phyloP scores from a whole-genome alignment of 106 monocot genomes.

The Acanthochlamys bracteata region DNA sequence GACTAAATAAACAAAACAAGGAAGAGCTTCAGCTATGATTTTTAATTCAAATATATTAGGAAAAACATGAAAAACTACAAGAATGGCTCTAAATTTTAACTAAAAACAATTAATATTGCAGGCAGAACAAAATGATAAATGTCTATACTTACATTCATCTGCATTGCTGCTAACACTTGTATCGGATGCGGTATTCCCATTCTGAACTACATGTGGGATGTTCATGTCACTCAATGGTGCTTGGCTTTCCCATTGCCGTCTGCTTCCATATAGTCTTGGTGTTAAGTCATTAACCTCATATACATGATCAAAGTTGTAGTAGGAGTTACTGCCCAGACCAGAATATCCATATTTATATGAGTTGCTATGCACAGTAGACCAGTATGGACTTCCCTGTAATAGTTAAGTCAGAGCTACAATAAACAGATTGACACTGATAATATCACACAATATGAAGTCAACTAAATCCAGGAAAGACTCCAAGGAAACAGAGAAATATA shows the following conservation, averaged over 20 bases:
- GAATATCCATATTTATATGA: constrained; percentile 62
- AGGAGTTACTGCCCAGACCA: constrained; percentile 40
- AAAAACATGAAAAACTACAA: not conserved
- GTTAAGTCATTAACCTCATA: constrained; percentile 65
- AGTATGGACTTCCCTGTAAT: constrained; percentile 76
- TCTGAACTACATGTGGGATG: constrained; percentile 14
- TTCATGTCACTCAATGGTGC: constrained; percentile 27
- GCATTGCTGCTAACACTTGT: constrained; percentile 24
- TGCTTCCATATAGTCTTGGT: constrained; percentile 49
- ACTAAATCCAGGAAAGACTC: not conserved
- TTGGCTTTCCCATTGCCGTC: constrained; percentile 47
- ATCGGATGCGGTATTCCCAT: constrained; percentile 29
- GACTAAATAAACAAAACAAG: too few species aligned
- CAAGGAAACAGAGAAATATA: not conserved
- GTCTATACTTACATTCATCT: constrained; percentile 63
- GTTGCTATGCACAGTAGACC: constrained; percentile 60
- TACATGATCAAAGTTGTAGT: constrained; percentile 44
- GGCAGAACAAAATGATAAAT: not conserved
- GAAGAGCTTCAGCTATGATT: too few species aligned
- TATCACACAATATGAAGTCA: not conserved
- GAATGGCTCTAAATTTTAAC: not conserved
- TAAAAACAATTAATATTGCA: not conserved
- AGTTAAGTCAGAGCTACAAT: not conserved
- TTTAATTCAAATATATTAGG: too few species aligned
- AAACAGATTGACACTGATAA: not conserved